A percentile compares a stretch with the other conserved stretches of the same genome.
Conservation (phyloP, 805 yeast species). For the Cyberlindnera maritima region DNA sequence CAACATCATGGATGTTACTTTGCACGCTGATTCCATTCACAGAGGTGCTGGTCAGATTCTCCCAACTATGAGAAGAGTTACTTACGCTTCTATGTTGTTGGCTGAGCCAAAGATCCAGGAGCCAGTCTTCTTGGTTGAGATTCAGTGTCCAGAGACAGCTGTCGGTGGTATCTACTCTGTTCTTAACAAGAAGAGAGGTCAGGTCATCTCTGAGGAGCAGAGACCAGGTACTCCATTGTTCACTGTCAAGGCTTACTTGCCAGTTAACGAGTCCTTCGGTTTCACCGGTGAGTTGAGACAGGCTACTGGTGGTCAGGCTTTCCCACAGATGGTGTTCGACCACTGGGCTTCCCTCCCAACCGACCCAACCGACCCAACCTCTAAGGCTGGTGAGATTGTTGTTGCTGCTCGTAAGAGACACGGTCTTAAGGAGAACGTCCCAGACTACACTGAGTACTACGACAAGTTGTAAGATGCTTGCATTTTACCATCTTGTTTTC, state of each 20-base stretch:
- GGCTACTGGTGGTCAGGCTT: constrained; percentile 99
- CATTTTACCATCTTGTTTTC: constrained; percentile 1
- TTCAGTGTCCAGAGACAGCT: constrained; percentile 99
- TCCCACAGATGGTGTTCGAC: constrained; percentile 99
- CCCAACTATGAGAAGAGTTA: constrained; percentile 99
- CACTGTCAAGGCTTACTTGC: constrained; percentile 99
- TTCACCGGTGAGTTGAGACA: constrained; percentile 99
- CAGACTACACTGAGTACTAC: constrained; percentile 99
- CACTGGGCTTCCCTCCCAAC: constrained; percentile 93
- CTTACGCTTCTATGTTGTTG: constrained; percentile 96
- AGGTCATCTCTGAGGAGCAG: constrained; percentile 98
- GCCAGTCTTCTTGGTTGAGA: constrained; percentile 98
- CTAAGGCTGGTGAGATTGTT: constrained; percentile 68
- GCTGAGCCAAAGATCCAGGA: constrained; percentile 99
- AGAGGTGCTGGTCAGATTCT: constrained; percentile 99
- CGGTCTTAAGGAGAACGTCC: constrained; percentile 96
- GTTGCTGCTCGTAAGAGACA: constrained; percentile 83
- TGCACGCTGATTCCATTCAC: constrained; percentile 99
- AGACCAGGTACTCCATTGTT: constrained; percentile 99
- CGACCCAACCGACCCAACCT: constrained; percentile 85
- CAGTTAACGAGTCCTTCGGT: constrained; percentile 99
- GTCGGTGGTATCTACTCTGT: constrained; percentile 99
- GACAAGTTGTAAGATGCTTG: constrained; percentile 63
- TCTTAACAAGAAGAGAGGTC: constrained; percentile 99
- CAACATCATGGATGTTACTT: constrained; percentile 97